These are phyloP conservation scores for Telopea speciosissima DNA, from an alignment of 177 flowering plant genomes.

Conservation along the genomic window DNA sequence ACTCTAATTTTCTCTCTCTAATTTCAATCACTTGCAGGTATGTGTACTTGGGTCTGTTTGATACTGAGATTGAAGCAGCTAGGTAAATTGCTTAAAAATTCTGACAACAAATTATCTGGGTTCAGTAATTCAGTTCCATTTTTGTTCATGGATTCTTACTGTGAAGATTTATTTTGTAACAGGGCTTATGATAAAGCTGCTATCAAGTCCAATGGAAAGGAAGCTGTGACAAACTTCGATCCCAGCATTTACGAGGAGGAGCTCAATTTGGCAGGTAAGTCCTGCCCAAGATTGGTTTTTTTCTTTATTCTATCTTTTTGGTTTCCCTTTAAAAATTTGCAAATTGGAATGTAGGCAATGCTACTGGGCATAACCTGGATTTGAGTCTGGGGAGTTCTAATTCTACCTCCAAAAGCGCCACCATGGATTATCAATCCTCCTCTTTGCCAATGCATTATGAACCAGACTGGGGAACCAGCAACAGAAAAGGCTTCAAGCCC, in stretches of 20 bases:
- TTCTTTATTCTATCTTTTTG: neutral
- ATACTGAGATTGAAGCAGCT: constrained; percentile 93
- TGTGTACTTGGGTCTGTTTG: constrained; percentile 88
- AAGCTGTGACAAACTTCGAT: constrained; percentile 96
- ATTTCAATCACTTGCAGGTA: constrained; percentile 42
- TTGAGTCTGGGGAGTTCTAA: constrained; percentile 74
- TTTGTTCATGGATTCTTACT: neutral
- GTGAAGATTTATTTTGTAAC: neutral
- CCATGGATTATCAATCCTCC: constrained; percentile 13
- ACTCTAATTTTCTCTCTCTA: neutral
- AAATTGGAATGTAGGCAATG: constrained; percentile 19
- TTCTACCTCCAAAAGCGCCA: constrained; percentile 33
- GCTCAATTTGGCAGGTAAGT: constrained; percentile 46
- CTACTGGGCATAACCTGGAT: constrained; percentile 67
- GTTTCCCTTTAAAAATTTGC: neutral
- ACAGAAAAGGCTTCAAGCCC: constrained; percentile 25
- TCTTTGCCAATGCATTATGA: constrained; percentile 18
- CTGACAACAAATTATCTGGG: neutral
- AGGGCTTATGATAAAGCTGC: constrained; percentile 99
- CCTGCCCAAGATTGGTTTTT: neutral
- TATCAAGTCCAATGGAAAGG: constrained; percentile 89
- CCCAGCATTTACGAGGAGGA: constrained; percentile 80
- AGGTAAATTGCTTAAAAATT: constrained; percentile 45
- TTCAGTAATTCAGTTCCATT: neutral
- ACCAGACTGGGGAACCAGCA: constrained; percentile 30